Evolutionary conservation across 1,139 yeast species (phyloP).

Genomic region (Suhomyces ambrosiae): DNA sequence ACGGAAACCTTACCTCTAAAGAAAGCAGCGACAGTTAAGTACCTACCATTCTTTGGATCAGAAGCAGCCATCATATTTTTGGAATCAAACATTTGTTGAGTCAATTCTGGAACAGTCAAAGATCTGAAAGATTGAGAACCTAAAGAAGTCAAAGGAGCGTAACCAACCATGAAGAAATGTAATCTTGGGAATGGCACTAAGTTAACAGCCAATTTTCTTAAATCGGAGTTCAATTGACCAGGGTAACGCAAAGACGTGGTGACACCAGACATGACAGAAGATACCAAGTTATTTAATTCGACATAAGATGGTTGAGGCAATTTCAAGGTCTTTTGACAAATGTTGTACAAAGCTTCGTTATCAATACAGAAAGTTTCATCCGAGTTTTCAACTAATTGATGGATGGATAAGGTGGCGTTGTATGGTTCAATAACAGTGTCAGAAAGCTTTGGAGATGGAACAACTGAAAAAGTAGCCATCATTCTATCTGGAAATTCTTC

Average conservation of each 20-base stretch:
- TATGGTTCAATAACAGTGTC: constrained; percentile 95
- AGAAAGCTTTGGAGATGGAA: constrained; percentile 87
- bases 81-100: constrained; percentile 91
- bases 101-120: constrained; percentile 83
- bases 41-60: constrained; percentile 88
- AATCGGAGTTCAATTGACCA: constrained; percentile 89
- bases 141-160: constrained; percentile 84
- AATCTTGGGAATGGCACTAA: constrained; percentile 93
- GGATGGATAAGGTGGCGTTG: constrained; percentile 89
- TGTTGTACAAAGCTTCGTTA: constrained; percentile 88
- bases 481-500: constrained; percentile 69
- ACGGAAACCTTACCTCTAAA: constrained; percentile 91
- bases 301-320: constrained; percentile 74
- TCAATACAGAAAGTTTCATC: constrained; percentile 95
- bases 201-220: constrained; percentile 89
- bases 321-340: constrained; percentile 83
- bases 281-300: constrained; percentile 79
- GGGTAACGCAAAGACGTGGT: constrained; percentile 89
- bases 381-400: constrained; percentile 85
- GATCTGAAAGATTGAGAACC: constrained; percentile 82
- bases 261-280: constrained; percentile 92
- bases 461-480: constrained; percentile 94
- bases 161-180: constrained; percentile 93
- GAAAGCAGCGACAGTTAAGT: constrained; percentile 91
- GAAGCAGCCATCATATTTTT: constrained; percentile 96